Conservation (phyloP, 2,329 filamentous ascomycete species). For the Aureobasidium sp. region DNA sequence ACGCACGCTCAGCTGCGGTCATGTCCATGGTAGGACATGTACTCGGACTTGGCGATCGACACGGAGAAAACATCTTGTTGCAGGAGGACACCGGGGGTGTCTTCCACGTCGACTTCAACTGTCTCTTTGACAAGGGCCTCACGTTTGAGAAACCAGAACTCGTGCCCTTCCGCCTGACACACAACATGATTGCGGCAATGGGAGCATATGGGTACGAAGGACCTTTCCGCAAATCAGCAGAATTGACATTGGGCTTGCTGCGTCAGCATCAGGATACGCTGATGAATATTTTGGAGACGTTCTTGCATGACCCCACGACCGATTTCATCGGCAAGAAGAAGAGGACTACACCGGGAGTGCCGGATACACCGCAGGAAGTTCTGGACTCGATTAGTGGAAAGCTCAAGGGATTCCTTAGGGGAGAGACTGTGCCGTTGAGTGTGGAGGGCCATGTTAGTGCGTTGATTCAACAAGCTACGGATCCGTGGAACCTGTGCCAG, state of each 20-base stretch:
- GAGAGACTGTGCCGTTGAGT: slow-evolving; percentile 85
- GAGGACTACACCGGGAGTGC: slow-evolving; percentile 48
- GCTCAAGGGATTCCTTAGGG: slow-evolving; percentile 72
- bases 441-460: slow-evolving; percentile 98
- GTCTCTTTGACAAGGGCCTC: slow-evolving; percentile 94
- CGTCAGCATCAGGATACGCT: slow-evolving; percentile 91
- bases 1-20: slow-evolving; percentile 89
- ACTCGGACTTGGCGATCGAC: slow-evolving; percentile 83
- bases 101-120: slow-evolving; percentile 99
- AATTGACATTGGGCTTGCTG: slow-evolving; percentile 76
- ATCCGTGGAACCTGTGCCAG: slow-evolving; percentile 68
- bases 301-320: slow-evolving; percentile 92
- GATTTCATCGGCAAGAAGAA: slow-evolving; percentile 74
- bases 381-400: slow-evolving; percentile 85
- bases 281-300: slow-evolving; percentile 95
- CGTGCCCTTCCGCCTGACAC: slow-evolving; percentile 92
- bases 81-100: slow-evolving; percentile 90
- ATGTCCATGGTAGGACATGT: slow-evolving; percentile 99
- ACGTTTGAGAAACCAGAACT: slow-evolving; percentile 92
- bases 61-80: slow-evolving; percentile 94
- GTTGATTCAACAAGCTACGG: slow-evolving; percentile 78
- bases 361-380: slow-evolving; percentile 69
- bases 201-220: slow-evolving; percentile 88
- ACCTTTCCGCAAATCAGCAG: slow-evolving; percentile 83
- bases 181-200: slow-evolving; percentile 98